Percentiles rank a stretch among this genome's conserved stretches.
phyloP scores from a whole-genome alignment of 2,329 filamentous ascomycete species.

The Sarocladium brachiariae region DNA sequence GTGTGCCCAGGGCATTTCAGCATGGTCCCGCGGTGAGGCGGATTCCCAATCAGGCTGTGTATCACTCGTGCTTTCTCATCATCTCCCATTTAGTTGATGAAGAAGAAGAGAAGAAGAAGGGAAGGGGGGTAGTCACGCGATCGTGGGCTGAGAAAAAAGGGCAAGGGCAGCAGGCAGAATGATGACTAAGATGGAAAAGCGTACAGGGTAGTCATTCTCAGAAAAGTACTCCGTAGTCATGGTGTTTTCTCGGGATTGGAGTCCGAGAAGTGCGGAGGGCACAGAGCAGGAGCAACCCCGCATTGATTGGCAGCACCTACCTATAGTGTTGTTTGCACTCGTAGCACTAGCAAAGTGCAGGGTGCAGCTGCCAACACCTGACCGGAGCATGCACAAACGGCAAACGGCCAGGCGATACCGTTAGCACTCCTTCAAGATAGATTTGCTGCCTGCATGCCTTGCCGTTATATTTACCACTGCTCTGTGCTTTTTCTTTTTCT shows the following conservation, averaged over 20 bases:
- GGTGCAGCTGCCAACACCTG: too few relatives aligned
- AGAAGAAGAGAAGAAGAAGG: constrained; percentile 28
- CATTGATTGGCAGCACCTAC: not conserved
- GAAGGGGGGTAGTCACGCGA: not conserved
- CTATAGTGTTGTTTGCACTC: not conserved
- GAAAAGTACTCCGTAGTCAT: not conserved
- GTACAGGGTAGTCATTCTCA: too few relatives aligned
- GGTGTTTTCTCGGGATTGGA: not conserved
- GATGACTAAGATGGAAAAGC: not conserved
- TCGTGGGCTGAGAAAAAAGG: constrained; percentile 11
- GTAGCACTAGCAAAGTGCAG: too few relatives aligned
- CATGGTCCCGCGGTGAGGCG: constrained; percentile 49
- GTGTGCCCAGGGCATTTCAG: constrained; percentile 58
- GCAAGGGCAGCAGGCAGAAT: not conserved
- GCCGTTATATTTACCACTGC: too few relatives aligned
- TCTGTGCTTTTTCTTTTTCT: too few relatives aligned
- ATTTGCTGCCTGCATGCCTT: too few relatives aligned
- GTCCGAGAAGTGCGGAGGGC: not conserved
- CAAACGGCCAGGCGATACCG: too few relatives aligned
- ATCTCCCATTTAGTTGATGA: constrained; percentile 71
- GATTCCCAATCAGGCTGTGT: constrained; percentile 37
- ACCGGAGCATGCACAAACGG: too few relatives aligned
- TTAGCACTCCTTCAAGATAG: too few relatives aligned
- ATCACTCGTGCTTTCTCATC: constrained; percentile 62
- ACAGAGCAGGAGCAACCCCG: not conserved